Evolutionary conservation across 202 grass and related monocot genomes (phyloP), one percentile per base, ranked within the genome.

Genomic region (Miscanthus sacchariflorus): DNA sequence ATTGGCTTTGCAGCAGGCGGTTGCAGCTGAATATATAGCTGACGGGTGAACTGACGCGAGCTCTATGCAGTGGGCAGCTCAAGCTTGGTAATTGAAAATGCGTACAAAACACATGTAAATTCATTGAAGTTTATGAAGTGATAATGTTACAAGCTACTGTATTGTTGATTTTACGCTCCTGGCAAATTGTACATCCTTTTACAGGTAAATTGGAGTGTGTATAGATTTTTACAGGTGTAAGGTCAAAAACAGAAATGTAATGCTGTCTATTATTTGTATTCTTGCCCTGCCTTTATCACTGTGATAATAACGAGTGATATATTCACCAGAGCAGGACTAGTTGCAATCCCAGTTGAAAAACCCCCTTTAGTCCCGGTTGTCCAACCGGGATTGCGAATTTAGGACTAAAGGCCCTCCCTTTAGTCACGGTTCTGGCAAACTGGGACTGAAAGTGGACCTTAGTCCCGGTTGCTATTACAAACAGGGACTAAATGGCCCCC

Each of bases 1-100:
- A 87, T 98, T 61, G 93, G 95, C 68, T 95, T 98, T 76, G 86
- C 90, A 12, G 46, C 91, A 6, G 95, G 91, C 4, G 95, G 91
- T 14, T 98, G 95, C 90, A 89, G 81, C 85, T 98, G 90, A 98
- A 40, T 36, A 81, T 72, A 27, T 11, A 25, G 59, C 59, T 64
- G 59, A 24, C n/a, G 58, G 2, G 74, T 5, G 8, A 61, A 64
- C 59, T 25, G 3, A 64, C n/a, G 23, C 25, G n/a, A 24, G 3
- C 35, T 61, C 18, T 36, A 56, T 21, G 52, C 21, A 13, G 6
- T 3, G 50, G 76, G 13, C 4, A 42, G 18, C 56, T 59, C 4
- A 39, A 27, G 63, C 35, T 45, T 67, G 74, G 54, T 54, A 66
- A 33, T 50, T 65, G 50, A 23, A 88, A 61, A 78, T 78, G 28